phyloP scores from a whole-genome alignment of 352 stramenopile species.

The Globisporangium spiculum region DNA sequence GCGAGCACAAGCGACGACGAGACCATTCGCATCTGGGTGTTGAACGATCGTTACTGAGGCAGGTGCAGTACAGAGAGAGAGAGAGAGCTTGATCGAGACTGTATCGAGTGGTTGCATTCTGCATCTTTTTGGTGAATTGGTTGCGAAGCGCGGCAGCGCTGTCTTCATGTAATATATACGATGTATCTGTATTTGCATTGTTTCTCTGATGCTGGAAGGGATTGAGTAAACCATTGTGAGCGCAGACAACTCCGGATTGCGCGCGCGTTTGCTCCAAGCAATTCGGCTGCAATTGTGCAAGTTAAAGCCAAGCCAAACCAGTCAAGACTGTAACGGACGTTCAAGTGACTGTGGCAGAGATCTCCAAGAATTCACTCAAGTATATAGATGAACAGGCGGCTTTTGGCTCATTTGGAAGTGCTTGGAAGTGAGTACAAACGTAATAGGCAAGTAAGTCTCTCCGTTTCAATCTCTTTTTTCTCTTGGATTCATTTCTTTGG shows the following conservation, averaged over 20 bases:
- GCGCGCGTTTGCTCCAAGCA: not conserved
- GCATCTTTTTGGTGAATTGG: not conserved
- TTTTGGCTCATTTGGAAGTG: not conserved
- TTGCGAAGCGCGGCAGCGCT: not conserved
- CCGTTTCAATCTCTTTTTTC: not conserved
- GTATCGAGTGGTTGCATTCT: not conserved
- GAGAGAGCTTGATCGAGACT: not conserved
- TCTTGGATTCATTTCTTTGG: not conserved
- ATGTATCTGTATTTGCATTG: not conserved
- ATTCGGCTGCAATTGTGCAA: not conserved
- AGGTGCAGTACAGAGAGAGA: not conserved
- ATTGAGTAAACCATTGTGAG: not conserved
- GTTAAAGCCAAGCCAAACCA: not conserved
- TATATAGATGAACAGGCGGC: not conserved
- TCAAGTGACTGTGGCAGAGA: not conserved
- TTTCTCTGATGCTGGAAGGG: not conserved
- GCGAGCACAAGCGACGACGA: constrained; percentile 76
- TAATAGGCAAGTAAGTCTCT: not conserved
- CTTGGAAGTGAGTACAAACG: too few relatives aligned
- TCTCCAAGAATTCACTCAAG: not conserved
- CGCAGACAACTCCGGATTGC: not conserved
- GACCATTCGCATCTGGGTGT: constrained; percentile 49
- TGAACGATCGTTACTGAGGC: constrained; percentile 15
- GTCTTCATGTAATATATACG: constrained; percentile 13
- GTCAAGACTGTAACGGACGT: not conserved